phyloP scores from a whole-genome alignment of 2,329 filamentous ascomycete species.

The Clonostachys chloroleuca region DNA sequence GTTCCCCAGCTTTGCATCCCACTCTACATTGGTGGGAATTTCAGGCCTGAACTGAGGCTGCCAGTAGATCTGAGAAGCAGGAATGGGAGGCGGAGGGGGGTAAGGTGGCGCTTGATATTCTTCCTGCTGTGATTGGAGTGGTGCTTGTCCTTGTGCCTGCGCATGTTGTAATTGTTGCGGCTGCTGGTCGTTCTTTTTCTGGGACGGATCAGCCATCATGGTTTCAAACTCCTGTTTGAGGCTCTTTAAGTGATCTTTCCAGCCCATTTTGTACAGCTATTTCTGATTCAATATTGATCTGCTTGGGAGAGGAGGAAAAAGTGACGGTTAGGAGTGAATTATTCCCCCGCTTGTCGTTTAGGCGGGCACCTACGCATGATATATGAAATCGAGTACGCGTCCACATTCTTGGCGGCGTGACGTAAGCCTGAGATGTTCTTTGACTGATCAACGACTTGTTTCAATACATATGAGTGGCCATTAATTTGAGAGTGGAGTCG shows the following conservation, averaged over 20 bases:
- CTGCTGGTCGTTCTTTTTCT: slow-evolving; percentile 7
- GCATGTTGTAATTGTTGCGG: slow-evolving; percentile 9
- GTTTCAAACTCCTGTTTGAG: slow-evolving; percentile 30
- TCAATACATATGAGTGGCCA: too few species aligned
- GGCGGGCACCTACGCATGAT: too few species aligned
- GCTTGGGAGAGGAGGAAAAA: too few species aligned
- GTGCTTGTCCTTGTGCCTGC: slow-evolving; percentile 8
- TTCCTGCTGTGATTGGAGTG: slow-evolving; percentile 2
- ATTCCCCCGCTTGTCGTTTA: too few species aligned
- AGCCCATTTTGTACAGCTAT: slow-evolving; percentile 16
- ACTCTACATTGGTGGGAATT: slow-evolving; percentile 41
- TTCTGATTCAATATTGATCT: too few species aligned
- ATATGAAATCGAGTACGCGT: too few species aligned
- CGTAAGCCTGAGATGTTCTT: too few species aligned
- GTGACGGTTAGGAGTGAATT: too few species aligned
- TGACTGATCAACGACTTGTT: too few species aligned
- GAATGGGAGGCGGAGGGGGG: slow-evolving; percentile 8
- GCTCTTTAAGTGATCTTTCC: slow-evolving; percentile 29
- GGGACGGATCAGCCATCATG: slow-evolving; percentile 19
- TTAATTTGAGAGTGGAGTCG: too few species aligned
- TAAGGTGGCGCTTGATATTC: background rate
- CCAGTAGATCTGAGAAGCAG: slow-evolving; percentile 37
- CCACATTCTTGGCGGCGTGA: too few species aligned
- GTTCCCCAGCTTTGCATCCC: slow-evolving; percentile 46
- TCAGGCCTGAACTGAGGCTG: slow-evolving; percentile 41